Conservation (phyloP, 169 alveolate genomes). For the Plasmodium inui region DNA sequence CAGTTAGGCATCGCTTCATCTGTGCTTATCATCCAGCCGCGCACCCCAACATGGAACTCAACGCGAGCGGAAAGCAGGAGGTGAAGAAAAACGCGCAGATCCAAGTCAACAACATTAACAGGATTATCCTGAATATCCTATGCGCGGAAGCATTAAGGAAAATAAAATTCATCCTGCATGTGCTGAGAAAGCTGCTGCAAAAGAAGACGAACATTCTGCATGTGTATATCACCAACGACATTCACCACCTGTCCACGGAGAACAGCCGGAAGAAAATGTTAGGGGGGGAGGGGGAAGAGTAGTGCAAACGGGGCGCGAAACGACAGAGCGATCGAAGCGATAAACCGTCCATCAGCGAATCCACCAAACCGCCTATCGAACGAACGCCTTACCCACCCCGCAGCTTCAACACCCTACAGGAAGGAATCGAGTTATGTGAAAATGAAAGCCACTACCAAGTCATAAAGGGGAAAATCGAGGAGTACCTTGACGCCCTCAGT, state of each 20-base stretch:
- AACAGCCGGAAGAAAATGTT: constrained; percentile 32
- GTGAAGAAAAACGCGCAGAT: constrained; percentile 4
- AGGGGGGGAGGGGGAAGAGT: neutral
- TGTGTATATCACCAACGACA: constrained; percentile 43
- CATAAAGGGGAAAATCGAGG: constrained; percentile 27
- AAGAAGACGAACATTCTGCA: constrained; percentile 58
- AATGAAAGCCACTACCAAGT: constrained; percentile 30
- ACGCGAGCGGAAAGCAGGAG: neutral
- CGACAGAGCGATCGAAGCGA: neutral
- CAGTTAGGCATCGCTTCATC: too few species aligned
- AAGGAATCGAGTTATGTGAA: constrained; percentile 64
- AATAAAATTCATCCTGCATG: constrained; percentile 54
- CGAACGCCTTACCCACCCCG: neutral
- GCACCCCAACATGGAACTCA: neutral
- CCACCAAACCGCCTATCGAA: neutral
- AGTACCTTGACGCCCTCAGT: constrained; percentile 38
- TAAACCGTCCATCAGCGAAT: neutral
- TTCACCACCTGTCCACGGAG: constrained; percentile 59
- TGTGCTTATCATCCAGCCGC: neutral
- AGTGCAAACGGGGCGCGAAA: neutral
- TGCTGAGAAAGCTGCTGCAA: constrained; percentile 29
- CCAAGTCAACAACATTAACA: constrained; percentile 54
- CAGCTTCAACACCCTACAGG: constrained; percentile 58
- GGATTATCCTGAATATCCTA: constrained; percentile 42
- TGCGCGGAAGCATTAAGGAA: constrained; percentile 62